Base-by-base conservation (phyloP, 129 eudicot species). In the Calendula officinalis region DNA sequence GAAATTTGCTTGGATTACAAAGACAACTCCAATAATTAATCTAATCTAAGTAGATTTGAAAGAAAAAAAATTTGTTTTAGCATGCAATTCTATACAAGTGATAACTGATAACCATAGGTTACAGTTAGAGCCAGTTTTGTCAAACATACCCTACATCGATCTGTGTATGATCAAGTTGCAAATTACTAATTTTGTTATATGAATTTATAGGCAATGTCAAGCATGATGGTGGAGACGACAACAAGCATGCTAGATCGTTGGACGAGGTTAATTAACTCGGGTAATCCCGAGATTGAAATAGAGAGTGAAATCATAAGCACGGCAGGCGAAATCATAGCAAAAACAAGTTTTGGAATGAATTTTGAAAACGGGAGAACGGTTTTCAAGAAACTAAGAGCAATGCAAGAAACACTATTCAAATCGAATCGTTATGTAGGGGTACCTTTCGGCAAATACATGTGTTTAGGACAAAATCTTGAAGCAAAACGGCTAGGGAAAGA, bases 291-390 rank as follows among this genome's bases (percentile, higher is more conserved):
- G 77, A 84, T 94, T 2, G 92, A 94, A 46, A 83, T 81, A 5
- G 99, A 94, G 77, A 62, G 70, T 11, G 99, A 94, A 61, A 75
- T 86, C 64, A 75, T 84, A 40, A 12, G 60, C 62, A 77, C 90
- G 0, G 89, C 99, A 0, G 99, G 92, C 0, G 92, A 94, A 47
- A 88, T 88, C 77, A 94, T 94, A 2, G 97, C 99, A 0, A 88
- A 71, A 48, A 76, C 99, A 4, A 85, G 96, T 76, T 94, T 94
- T 51, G 99, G 99, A 5, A 54, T 86, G 71, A 69, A 82, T 53
- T 43, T 72, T 12, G 86, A 83, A 50, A 73, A 50, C 2, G 99
- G 97, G 5, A 68, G 65, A 46, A 71, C 64, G 1, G 88, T 94
- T 13, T 72, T 85, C 13, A 81, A 85, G 32, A 88, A 86, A 14